Percentiles rank a stretch among this genome's conserved stretches.
Evolutionary conservation across 805 yeast genomes (phyloP).

Genomic region (Suhomyces faveliae): DNA sequence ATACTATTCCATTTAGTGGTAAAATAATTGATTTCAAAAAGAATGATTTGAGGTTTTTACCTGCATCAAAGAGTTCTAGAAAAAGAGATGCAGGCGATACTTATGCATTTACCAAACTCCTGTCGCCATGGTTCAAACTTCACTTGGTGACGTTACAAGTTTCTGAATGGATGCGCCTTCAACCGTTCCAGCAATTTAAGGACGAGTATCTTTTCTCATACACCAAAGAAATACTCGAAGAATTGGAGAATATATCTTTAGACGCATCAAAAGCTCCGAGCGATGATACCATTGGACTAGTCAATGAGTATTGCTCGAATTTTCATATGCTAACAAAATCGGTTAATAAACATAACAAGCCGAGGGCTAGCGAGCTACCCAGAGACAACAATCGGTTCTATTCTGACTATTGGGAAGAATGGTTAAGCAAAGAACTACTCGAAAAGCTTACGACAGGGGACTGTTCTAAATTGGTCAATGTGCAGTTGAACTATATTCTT

Average conservation of each 20-base stretch:
- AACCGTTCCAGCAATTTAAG: constrained; percentile 33
- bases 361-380: neutral
- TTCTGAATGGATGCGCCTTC: constrained; percentile 36
- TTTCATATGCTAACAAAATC: constrained; percentile 20
- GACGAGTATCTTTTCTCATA: constrained; percentile 21
- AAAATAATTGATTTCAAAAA: constrained; percentile 34
- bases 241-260: constrained; percentile 12
- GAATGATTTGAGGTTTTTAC: constrained; percentile 34
- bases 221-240: constrained; percentile 15
- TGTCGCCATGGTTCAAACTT: constrained; percentile 19
- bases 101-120: constrained; percentile 12
- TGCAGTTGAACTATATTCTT: constrained; percentile 38
- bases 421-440: constrained; percentile 24
- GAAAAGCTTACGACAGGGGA: constrained; percentile 24
- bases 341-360: constrained; percentile 10
- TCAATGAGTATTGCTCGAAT: constrained; percentile 19
- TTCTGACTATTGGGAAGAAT: constrained; percentile 28
- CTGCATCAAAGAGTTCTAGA: constrained; percentile 1
- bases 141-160: constrained; percentile 27
- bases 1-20: constrained; percentile 24
- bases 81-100: constrained; percentile 4
- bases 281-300: constrained; percentile 17
- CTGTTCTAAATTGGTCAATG: constrained; percentile 28
- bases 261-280: neutral
- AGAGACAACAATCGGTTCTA: neutral